Percentiles rank a stretch among this genome's conserved stretches.
phyloP scores from a whole-genome alignment of 2,329 filamentous ascomycete genomes.

The Colletotrichum euphorbiae region DNA sequence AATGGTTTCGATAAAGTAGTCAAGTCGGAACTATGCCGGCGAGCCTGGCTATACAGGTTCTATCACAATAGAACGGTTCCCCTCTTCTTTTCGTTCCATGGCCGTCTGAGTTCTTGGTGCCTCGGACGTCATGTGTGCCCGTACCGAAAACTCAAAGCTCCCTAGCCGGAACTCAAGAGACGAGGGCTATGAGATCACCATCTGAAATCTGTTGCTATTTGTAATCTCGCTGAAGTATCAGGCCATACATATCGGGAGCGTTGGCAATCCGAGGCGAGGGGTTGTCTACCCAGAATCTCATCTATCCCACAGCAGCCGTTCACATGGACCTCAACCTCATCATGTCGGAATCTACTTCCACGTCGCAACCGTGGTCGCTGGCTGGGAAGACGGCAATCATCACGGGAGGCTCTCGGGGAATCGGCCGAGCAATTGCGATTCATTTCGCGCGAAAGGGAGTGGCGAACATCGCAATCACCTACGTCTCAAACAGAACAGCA shows the following conservation, averaged over 20 bases:
- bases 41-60: not conserved
- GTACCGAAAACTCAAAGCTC: conserved; percentile 10
- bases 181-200: conserved; percentile 1
- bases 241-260: not conserved
- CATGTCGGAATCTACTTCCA: conserved; percentile 3
- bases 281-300: not conserved
- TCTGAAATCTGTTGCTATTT: conserved; percentile 1
- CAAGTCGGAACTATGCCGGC: not conserved
- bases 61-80: not conserved
- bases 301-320: not conserved
- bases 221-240: not conserved
- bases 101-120: not conserved
- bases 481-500: conserved; percentile 15
- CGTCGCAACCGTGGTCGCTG: conserved; percentile 8
- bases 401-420: conserved; percentile 17
- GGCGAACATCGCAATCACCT: conserved; percentile 22
- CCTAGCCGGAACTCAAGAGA: conserved; percentile 10
- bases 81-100: not conserved
- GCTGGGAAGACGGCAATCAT: conserved; percentile 23
- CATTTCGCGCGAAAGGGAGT: conserved; percentile 17
- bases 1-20: too few relatives aligned
- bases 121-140: conserved; percentile 15
- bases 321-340: conserved; percentile 16
- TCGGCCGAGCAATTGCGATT: conserved; percentile 17
- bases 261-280: not conserved